These are phyloP conservation scores for Neonectria ditissima DNA, from an alignment of 2,329 filamentous ascomycete species.

Conservation along the genomic window DNA sequence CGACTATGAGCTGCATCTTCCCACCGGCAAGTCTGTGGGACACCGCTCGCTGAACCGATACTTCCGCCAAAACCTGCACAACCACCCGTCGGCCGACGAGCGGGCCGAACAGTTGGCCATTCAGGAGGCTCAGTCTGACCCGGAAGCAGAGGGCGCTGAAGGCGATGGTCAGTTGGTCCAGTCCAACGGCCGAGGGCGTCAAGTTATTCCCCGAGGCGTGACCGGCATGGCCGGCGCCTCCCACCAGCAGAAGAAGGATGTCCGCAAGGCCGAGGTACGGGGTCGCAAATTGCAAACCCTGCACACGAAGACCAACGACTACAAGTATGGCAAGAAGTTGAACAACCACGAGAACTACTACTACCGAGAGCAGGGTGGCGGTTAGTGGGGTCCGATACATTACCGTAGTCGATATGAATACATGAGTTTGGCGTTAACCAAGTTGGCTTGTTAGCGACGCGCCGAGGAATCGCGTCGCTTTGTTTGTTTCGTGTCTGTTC, in stretches of 20 bases:
- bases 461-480: not conserved
- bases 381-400: constrained; percentile 46
- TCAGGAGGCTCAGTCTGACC: constrained; percentile 52
- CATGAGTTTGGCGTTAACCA: constrained; percentile 4
- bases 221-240: constrained; percentile 83
- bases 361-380: constrained; percentile 61
- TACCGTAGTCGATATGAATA: not conserved
- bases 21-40: constrained; percentile 88
- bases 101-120: constrained; percentile 75
- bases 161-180: constrained; percentile 50
- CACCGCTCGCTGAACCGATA: constrained; percentile 90
- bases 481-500: not conserved
- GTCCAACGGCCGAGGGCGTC: constrained; percentile 60
- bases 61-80: constrained; percentile 91
- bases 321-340: constrained; percentile 76
- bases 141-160: constrained; percentile 51
- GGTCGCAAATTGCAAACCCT: constrained; percentile 74
- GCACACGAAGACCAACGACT: constrained; percentile 72
- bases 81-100: constrained; percentile 83
- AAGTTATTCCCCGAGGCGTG: constrained; percentile 75
- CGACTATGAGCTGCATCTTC: constrained; percentile 93
- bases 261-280: constrained; percentile 75
- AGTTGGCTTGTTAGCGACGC: not conserved
- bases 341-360: constrained; percentile 79
- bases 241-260: constrained; percentile 78